Base-by-base conservation (phyloP, 2,329 filamentous ascomycete species). In the Trichoderma koningii region DNA sequence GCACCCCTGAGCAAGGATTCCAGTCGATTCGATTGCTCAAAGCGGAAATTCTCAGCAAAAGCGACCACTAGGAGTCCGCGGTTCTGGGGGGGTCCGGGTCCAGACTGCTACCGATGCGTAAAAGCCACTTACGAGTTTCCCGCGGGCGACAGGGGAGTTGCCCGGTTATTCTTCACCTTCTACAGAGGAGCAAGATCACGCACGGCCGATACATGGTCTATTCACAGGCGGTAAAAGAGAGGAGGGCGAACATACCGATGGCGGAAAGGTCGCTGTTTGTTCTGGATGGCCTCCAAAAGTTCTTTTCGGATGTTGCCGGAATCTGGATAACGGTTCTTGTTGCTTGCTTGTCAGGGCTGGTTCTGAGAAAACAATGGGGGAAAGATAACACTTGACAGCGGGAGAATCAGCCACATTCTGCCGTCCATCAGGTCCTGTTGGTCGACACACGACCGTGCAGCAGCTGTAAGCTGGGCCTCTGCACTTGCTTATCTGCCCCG, bases 21-120 rank as follows among this genome's bases (percentile, higher is more conserved):
- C 48, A 26, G 30, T 10, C 17, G 3, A 42, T 14, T 23, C n/a
- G n/a, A 53, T 61, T 65, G 48, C 63, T 62, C 14, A 62, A 65
- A 65, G 57, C 48, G 63, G 56, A 65, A 65, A 55, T 65, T 55
- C 41, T 62, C 56, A 42, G 48, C 19, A 26, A 51, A 61, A 21
- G 61, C 30, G 63, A 65, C 63, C 63, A 65, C 63, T 65, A 62
- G 50, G 56, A 53, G n/a, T 12, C 28, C 21, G 14, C 34, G 17
- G 23, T 57, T 26, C 50, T n/a, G 7, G 30, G 21, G 44, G 21
- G 52, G 44, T 52, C 56, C 57, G 57, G 47, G 38, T 15, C 52
- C 23, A 50, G 61, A 56, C 17, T 7, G 30, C 1, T 30, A 50
- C 44, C 59, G 51, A 48, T 38, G 55, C 44, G 14, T 48, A 51